phyloP scores from a whole-genome alignment of 129 eudicot genomes.

The Artemisia argyi region DNA sequence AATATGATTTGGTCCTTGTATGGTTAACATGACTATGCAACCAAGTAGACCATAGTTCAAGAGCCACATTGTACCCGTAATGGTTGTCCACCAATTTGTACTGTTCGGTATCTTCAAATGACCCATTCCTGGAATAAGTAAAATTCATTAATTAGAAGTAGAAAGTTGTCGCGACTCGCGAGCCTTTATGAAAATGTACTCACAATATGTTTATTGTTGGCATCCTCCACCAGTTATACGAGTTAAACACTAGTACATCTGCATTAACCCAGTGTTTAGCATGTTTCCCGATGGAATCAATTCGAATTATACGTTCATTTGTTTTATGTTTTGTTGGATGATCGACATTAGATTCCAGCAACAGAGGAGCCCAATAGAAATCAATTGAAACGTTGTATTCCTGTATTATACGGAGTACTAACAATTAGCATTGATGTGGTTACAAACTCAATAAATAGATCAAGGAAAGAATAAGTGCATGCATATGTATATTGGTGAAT shows the following conservation, averaged over 20 bases:
- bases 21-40: too few species aligned
- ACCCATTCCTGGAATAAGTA: too few species aligned
- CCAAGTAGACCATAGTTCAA: too few species aligned
- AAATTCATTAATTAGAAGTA: too few species aligned
- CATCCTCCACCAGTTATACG: conserved; percentile 61
- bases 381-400: conserved; percentile 55
- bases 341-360: conserved; percentile 61
- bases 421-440: neutral
- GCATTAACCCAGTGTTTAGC: conserved; percentile 57
- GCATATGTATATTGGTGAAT: neutral
- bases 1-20: too few species aligned
- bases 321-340: conserved; percentile 43
- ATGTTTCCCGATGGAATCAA: conserved; percentile 50
- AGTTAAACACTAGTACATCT: conserved; percentile 60
- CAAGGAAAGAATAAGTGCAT: too few species aligned
- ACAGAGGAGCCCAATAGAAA: conserved; percentile 61
- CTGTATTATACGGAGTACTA: conserved; percentile 40
- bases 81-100: too few species aligned
- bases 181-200: conserved; percentile 21
- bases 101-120: too few species aligned
- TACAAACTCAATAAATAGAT: neutral
- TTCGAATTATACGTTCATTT: conserved; percentile 34
- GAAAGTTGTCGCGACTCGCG: too few species aligned
- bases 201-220: conserved; percentile 48
- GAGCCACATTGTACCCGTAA: too few species aligned